Conservation (phyloP, 208 protist genomes). For the Acanthamoeba culbertsoni region DNA sequence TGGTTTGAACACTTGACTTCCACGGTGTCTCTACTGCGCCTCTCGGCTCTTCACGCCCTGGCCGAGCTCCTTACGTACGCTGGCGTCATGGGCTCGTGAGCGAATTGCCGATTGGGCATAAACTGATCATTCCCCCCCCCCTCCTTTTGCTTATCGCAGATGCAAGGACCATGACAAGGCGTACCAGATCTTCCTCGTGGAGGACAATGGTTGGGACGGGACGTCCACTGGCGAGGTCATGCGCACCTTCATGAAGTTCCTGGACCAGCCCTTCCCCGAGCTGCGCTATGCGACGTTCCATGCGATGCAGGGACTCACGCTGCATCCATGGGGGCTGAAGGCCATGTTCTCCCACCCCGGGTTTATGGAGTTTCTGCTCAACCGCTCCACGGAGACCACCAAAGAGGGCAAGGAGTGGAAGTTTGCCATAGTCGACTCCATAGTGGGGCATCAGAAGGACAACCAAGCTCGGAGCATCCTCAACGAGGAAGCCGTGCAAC, state of each 20-base stretch:
- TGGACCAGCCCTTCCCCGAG: constrained; percentile 40
- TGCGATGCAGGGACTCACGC: neutral
- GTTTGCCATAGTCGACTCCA: neutral
- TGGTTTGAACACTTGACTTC: constrained; percentile 43
- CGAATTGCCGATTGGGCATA: too few species aligned
- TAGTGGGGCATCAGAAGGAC: neutral
- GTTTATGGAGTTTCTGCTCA: constrained; percentile 18
- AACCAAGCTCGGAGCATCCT: neutral
- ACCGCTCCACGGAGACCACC: constrained; percentile 34
- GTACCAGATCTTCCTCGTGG: neutral
- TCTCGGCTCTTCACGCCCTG: neutral
- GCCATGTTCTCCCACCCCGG: neutral
- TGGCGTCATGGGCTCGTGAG: neutral
- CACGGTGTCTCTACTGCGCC: neutral
- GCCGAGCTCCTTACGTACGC: constrained; percentile 44
- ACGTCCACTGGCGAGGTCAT: neutral
- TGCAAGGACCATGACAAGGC: neutral
- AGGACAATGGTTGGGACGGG: constrained; percentile 42
- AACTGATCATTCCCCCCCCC: neutral
- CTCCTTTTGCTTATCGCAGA: neutral
- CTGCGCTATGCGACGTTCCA: constrained; percentile 34
- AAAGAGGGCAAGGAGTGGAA: constrained; percentile 50
- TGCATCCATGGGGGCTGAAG: neutral
- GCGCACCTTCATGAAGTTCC: constrained; percentile 47
- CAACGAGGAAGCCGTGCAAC: neutral